Evolutionary conservation across 179 eudicot genomes (phyloP), one percentile per base, ranked within the genome.

Genomic region (Beta corolliflora): DNA sequence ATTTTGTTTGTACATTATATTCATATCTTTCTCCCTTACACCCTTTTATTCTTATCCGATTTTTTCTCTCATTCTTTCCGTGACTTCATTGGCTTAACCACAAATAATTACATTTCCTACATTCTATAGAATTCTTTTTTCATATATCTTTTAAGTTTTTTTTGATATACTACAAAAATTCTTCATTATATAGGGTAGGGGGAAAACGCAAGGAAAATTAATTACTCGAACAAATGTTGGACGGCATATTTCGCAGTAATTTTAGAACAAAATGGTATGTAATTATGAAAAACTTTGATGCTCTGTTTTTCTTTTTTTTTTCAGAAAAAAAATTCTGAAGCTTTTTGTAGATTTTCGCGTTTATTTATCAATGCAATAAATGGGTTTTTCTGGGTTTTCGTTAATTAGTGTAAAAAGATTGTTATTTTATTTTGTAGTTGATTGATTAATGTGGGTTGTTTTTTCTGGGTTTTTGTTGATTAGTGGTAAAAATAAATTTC

Each of bases 181-280:
- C 73, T 36, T 36, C 41, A 36, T 36, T 36, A 36, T 36, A 36
- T 5, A 75, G 21, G 61, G 50, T 56, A 61, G 19, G 50, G 45
- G 6, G 7, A 15, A 56, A 1, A 31, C 74, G 10, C 44, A 19
- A 61, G 4, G 76, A 25, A 56, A 54, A 76, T 41, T 55, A 46
- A 60, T 61, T 31, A 64, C 31, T 67, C 14, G 82, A 61, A 29
- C 79, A 76, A 81, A 83, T 88, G 87, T 86, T 75, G 85, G 89
- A 86, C 75, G 84, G 83, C 8, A 66, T 85, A 41, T 58, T 88
- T 54, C 89, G 89, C n/a, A 81, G 78, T 59, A 80, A 71, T 77
- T 88, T 88, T 81, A 79, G 66, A 80, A 64, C 68, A 23, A 88
- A 86, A 88, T 88, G 91, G 91, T 88, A 58, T 54, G 48, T 46